Conservation (phyloP, 2,329 filamentous ascomycete species). For the Diaporthe nobilis region DNA sequence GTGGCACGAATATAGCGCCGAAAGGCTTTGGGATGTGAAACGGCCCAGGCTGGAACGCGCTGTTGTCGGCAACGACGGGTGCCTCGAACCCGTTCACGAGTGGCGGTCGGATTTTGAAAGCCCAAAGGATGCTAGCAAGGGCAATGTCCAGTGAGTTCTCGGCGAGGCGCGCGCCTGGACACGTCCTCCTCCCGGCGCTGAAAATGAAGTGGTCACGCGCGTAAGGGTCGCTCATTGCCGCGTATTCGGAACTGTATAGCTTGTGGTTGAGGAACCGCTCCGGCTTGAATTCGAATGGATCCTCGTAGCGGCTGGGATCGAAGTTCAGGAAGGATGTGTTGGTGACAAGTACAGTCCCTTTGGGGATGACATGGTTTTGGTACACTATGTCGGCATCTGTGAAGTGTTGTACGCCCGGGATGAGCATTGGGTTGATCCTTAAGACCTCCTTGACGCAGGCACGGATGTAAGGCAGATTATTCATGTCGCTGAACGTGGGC, state of each 20-base stretch:
- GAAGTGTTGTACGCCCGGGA: constrained; percentile 58
- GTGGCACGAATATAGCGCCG: background rate
- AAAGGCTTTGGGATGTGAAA: background rate
- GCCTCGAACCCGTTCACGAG: background rate
- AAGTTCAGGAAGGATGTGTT: constrained; percentile 49
- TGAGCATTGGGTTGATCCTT: constrained; percentile 38
- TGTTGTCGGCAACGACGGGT: background rate
- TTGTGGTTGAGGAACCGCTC: constrained; percentile 43
- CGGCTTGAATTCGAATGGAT: constrained; percentile 42
- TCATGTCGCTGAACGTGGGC: constrained; percentile 49
- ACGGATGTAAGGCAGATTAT: constrained; percentile 42
- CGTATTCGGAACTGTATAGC: constrained; percentile 44
- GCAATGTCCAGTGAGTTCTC: constrained; percentile 56
- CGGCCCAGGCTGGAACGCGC: background rate
- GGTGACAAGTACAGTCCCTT: constrained; percentile 56
- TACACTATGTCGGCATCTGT: constrained; percentile 61
- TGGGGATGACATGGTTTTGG: constrained; percentile 60
- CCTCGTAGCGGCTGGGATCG: constrained; percentile 43
- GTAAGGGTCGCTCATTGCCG: constrained; percentile 46
- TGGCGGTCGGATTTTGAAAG: constrained; percentile 5
- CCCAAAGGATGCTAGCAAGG: constrained; percentile 17
- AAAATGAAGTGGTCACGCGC: constrained; percentile 59
- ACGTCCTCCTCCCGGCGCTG: constrained; percentile 59
- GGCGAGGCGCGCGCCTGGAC: constrained; percentile 61
- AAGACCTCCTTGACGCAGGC: constrained; percentile 33